These are phyloP conservation scores for Aspergillus ruber DNA, from an alignment of 2,329 filamentous ascomycete species.

Conservation along the genomic window DNA sequence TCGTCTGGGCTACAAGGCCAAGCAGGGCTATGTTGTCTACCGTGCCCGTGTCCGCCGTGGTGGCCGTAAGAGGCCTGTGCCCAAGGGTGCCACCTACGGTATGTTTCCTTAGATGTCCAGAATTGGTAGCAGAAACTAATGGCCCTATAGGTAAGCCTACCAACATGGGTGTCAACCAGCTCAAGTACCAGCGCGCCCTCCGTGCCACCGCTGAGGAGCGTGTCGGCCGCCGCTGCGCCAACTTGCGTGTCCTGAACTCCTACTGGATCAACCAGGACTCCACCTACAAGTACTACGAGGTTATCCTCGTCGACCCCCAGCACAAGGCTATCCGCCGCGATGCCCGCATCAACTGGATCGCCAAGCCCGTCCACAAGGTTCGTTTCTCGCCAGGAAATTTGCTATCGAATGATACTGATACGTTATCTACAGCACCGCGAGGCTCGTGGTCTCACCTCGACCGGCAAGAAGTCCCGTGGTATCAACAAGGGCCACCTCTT, in stretches of 20 bases:
- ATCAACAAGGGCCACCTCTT: constrained; percentile 98
- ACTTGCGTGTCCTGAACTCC: constrained; percentile 98
- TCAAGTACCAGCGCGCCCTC: constrained; percentile 99
- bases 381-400: constrained; percentile 7
- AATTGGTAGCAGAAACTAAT: constrained; percentile 17
- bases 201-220: constrained; percentile 98
- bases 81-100: constrained; percentile 99
- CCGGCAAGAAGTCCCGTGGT: constrained; percentile 99
- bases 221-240: constrained; percentile 97
- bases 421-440: constrained; percentile 69
- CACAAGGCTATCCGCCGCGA: constrained; percentile 99
- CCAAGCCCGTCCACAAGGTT: constrained; percentile 95
- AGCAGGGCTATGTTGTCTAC: constrained; percentile 99
- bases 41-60: constrained; percentile 96
- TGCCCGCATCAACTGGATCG: constrained; percentile 99
- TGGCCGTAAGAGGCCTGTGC: constrained; percentile 93
- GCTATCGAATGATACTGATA: constrained; percentile 13
- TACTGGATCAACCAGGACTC: constrained; percentile 99
- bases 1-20: constrained; percentile 99
- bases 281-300: constrained; percentile 99
- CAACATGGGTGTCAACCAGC: constrained; percentile 99
- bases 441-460: constrained; percentile 91
- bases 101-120: constrained; percentile 38
- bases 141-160: constrained; percentile 85
- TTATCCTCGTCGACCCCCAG: constrained; percentile 99